Base-by-base conservation (phyloP, 768 basidiomycete genomes). In the Asterophora lycoperdoides region DNA sequence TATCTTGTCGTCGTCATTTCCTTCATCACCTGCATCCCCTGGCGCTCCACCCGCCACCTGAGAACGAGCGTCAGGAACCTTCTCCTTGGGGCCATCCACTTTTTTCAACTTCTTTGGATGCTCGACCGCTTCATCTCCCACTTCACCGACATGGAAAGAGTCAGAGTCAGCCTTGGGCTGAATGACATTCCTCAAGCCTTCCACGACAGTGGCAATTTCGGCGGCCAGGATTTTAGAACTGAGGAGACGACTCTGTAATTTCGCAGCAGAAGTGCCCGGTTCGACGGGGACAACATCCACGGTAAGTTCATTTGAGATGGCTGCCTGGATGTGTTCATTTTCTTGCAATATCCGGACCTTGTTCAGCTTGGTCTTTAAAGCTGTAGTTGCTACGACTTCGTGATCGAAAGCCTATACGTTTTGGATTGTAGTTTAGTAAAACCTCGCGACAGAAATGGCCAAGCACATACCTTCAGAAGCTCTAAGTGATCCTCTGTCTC, bases 211-310 rank as follows among this genome's bases (percentile, higher is more conserved):
- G 6, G 68, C 67, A 1, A 90, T 71, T 54, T 79, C 80, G 2
- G 72, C 68, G 1, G 89, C 82, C 9, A 93, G 68, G n/a, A 73
- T 64, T 61, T 88, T 92, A 4, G 86, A 86, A 59, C 89, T 93
- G 35, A 87, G 70, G 8, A 95, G 67, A 32, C 86, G 79, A 52
- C 76, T 81, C 56, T 86, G 83, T 1, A 86, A 77, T 66, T 86
- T 89, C 2, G 74, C 76, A 20, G 67, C 58, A 11, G 69, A 60
- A 17, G 78, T 74, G 18, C 77, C 76, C 14, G 74, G 57, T 2
- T 59, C 55, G 19, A 64, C 70, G 9, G 68, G 62, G 13, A 64
- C 45, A 34, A 74, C 51, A 8, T 69, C 43, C 46, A 64, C 65
- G 0, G 57, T 56, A 8, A 85, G 64, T 61, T 83, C 77, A 29